phyloP scores from a whole-genome alignment of 495 filamentous ascomycete genomes.

The Trichocladium antarcticum region DNA sequence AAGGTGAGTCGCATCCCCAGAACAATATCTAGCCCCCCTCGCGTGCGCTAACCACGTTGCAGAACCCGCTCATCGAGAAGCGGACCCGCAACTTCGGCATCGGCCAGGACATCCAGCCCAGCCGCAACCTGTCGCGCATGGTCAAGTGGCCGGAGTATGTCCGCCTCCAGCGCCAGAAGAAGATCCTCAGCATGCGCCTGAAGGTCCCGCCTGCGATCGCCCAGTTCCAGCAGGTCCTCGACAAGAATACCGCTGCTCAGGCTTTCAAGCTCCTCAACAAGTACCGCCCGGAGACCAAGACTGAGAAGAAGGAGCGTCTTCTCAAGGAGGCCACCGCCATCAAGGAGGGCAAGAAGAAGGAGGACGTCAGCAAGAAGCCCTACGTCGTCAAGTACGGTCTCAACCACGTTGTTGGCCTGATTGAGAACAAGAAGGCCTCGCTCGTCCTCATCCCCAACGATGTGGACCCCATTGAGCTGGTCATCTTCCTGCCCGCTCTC shows the following conservation, averaged over 20 bases:
- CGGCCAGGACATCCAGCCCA: slow-evolving; percentile 96
- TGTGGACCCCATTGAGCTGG: slow-evolving; percentile 98
- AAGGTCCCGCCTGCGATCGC: slow-evolving; percentile 97
- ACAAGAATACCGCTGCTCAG: slow-evolving; percentile 97
- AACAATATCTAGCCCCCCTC: neutral
- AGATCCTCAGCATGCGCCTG: slow-evolving; percentile 95
- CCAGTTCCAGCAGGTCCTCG: slow-evolving; percentile 93
- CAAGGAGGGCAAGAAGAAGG: slow-evolving; percentile 99
- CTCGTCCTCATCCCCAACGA: slow-evolving; percentile 98
- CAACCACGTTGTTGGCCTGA: slow-evolving; percentile 98
- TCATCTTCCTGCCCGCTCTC: slow-evolving; percentile 96
- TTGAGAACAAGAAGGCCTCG: slow-evolving; percentile 99
- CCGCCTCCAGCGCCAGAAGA: slow-evolving; percentile 98
- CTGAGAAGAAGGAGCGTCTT: slow-evolving; percentile 99
- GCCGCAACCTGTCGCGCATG: slow-evolving; percentile 95
- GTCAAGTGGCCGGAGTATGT: slow-evolving; percentile 99
- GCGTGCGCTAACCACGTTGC: slow-evolving; percentile 25
- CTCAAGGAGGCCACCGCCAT: slow-evolving; percentile 95
- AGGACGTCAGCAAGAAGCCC: slow-evolving; percentile 99
- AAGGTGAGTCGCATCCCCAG: slow-evolving; percentile 56
- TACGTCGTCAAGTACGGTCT: slow-evolving; percentile 99
- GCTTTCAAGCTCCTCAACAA: slow-evolving; percentile 98
- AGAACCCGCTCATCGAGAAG: slow-evolving; percentile 99
- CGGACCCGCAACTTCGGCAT: slow-evolving; percentile 95
- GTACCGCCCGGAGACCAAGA: slow-evolving; percentile 98